Conservation (phyloP, 805 yeast species). For the Ogataea thermomethanolica region DNA sequence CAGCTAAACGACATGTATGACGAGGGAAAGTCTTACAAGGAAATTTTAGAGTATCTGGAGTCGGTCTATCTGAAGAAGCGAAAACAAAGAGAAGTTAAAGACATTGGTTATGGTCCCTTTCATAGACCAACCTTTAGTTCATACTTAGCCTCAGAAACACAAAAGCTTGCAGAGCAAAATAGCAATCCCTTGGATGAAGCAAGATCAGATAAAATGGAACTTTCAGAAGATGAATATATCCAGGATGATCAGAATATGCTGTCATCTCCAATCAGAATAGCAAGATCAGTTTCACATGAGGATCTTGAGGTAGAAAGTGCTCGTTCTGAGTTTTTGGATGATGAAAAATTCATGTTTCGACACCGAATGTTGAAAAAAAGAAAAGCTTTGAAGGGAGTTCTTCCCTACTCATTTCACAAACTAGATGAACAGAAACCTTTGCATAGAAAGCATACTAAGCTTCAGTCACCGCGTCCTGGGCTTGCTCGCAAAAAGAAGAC, state of each 20-base stretch:
- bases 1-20: slow-evolving; percentile 30
- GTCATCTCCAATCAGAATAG: background rate
- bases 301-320: too few species aligned
- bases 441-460: background rate
- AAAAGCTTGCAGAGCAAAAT: slow-evolving; percentile 5
- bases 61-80: slow-evolving; percentile 23
- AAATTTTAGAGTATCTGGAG: slow-evolving; percentile 29
- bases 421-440: slow-evolving; percentile 1
- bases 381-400: slow-evolving; percentile 25
- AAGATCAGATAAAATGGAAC: background rate
- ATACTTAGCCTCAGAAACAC: slow-evolving; percentile 22
- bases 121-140: slow-evolving; percentile 22
- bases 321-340: background rate
- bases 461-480: slow-evolving; percentile 11
- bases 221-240: slow-evolving; percentile 8
- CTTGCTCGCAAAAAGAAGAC: slow-evolving; percentile 19
- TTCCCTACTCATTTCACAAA: slow-evolving; percentile 27
- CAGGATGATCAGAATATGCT: slow-evolving; percentile 2
- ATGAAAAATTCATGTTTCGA: slow-evolving; percentile 21
- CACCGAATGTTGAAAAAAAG: slow-evolving; percentile 19
- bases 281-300: too few species aligned
- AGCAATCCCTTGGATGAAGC: slow-evolving; percentile 1
- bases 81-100: slow-evolving; percentile 23
- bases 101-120: slow-evolving; percentile 31
- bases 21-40: slow-evolving; percentile 27